Base-by-base conservation (phyloP, 163 green algal species). In the Coccomyxa subellipsoidea region DNA sequence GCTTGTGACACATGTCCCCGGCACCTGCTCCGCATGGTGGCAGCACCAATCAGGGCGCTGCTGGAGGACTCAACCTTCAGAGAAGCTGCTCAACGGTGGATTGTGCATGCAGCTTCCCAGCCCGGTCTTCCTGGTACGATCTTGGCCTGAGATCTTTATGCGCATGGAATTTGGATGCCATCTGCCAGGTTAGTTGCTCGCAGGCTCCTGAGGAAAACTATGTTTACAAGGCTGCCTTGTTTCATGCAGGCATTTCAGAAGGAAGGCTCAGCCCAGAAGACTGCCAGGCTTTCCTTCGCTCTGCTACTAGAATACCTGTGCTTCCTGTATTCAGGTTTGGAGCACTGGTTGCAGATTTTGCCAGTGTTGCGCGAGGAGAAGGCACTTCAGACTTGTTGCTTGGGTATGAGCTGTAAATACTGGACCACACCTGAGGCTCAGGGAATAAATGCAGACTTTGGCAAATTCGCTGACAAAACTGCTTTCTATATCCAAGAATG, bases 1-100 rank as follows among this genome's bases (percentile, higher is more conserved):
- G 35, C 81, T 38, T 87, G 79, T 37, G 79, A 85, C 77, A 84
- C 73, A 36, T 89, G 85, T 69, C 85, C 85, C 10, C 77, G 85
- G 34, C 83, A 87, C 69, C 47, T 69, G 37, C 66, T 82, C 34
- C 78, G 78, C 7, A 32, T 47, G 21, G 21, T 78, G 35, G 78
- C 78, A 6, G 66, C 38, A 31, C 69, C 38, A 9, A 59, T 82
- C 32, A 54, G 75, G 25, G 78, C 54, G 27, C 36, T 82, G 6
- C 32, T 82, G 2, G 38, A 69, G 7, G 27, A 32, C 7, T 10
- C 35, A 21, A 38, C 59, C 21, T 71, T 35, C 29, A 12, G 53
- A 18, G 59, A 27, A 23, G 59, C 78, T 8, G 78, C 76, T 25
- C 76, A 5, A 4, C 10, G 27, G 1, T 73, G 66, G 66, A 4